Conservation (phyloP, 495 filamentous ascomycete species). For the Parachaetomium inaequale region DNA sequence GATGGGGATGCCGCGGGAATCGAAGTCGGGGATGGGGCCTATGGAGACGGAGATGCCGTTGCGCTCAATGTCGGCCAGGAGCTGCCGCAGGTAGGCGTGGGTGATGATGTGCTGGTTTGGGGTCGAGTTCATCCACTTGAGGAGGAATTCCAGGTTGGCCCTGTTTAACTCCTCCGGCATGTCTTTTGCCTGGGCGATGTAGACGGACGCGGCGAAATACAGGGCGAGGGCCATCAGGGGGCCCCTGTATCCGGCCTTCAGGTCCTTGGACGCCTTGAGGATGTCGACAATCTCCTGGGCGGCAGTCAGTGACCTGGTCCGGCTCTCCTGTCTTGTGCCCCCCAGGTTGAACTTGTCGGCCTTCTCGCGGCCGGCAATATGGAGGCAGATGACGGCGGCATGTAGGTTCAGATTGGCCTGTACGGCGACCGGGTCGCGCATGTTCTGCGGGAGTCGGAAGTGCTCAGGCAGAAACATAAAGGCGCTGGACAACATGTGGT, state of each 20-base stretch:
- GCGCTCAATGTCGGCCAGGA: constrained; percentile 38
- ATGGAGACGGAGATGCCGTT: constrained; percentile 31
- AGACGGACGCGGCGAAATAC: constrained; percentile 43
- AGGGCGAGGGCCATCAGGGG: constrained; percentile 41
- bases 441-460: constrained; percentile 38
- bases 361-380: constrained; percentile 40
- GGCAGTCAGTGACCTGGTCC: constrained; percentile 34
- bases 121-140: constrained; percentile 39
- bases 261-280: constrained; percentile 36
- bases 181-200: constrained; percentile 34
- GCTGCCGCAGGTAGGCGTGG: constrained; percentile 39
- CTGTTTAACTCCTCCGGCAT: constrained; percentile 13
- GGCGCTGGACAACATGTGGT: constrained; percentile 42
- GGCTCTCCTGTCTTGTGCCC: constrained; percentile 31
- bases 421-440: constrained; percentile 37
- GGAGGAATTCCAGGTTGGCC: constrained; percentile 40
- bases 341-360: constrained; percentile 39
- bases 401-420: constrained; percentile 47
- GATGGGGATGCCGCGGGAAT: constrained; percentile 37
- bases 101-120: constrained; percentile 38
- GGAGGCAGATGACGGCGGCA: constrained; percentile 43
- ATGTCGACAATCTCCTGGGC: constrained; percentile 46
- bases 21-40: not conserved
- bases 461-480: constrained; percentile 48
- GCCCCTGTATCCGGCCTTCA: constrained; percentile 28